Evolutionary conservation across 2,329 filamentous ascomycete genomes (phyloP).

Genomic region (Orbilia ellipsospora): DNA sequence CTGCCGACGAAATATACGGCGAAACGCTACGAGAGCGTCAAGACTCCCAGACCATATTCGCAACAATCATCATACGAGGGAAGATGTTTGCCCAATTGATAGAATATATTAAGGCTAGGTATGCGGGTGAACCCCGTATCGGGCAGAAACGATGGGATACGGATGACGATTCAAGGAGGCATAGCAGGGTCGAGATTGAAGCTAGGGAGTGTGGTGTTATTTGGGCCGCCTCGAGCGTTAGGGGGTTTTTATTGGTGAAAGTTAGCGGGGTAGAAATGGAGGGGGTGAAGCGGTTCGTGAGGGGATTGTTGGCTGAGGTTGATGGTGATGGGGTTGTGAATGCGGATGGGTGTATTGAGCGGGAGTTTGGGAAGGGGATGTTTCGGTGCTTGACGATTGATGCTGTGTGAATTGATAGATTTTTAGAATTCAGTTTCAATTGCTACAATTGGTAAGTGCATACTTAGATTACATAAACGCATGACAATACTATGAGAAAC

Average conservation of each 20-base stretch:
- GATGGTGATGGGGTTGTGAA: conserved; percentile 26
- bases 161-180: conserved; percentile 62
- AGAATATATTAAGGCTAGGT: conserved; percentile 81
- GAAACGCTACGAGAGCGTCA: conserved; percentile 71
- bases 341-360: conserved; percentile 75
- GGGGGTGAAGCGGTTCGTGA: conserved; percentile 81
- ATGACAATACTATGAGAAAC: not conserved
- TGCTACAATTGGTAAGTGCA: not conserved
- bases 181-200: conserved; percentile 69
- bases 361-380: conserved; percentile 81
- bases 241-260: conserved; percentile 89
- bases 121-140: conserved; percentile 80
- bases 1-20: conserved; percentile 60
- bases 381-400: conserved; percentile 75
- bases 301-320: conserved; percentile 71
- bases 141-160: conserved; percentile 69
- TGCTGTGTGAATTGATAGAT: conserved; percentile 6
- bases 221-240: conserved; percentile 83
- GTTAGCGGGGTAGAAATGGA: conserved; percentile 87
- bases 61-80: conserved; percentile 85
- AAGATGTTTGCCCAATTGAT: conserved; percentile 74
- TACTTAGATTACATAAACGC: not conserved
- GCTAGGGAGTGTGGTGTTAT: conserved; percentile 73
- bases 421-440: not conserved
- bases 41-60: conserved; percentile 79